phyloP scores from a whole-genome alignment of 208 protist species.

The Trypanosoma cruzi region DNA sequence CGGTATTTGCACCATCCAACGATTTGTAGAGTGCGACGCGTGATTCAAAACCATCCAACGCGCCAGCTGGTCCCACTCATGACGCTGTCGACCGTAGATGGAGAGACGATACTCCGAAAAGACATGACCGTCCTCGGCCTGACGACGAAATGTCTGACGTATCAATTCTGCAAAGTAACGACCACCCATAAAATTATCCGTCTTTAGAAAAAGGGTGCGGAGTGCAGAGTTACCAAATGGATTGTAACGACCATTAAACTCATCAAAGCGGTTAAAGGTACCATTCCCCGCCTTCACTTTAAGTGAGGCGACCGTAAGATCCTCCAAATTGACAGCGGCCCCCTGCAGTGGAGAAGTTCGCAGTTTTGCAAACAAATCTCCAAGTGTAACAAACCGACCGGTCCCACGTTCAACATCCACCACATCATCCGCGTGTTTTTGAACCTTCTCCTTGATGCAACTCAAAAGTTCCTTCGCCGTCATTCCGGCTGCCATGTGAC shows the following conservation, averaged over 20 bases:
- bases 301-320: constrained; percentile 73
- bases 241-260: constrained; percentile 89
- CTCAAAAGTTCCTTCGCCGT: constrained; percentile 71
- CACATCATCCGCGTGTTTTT: constrained; percentile 63
- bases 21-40: constrained; percentile 92
- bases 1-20: constrained; percentile 97
- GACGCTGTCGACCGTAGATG: constrained; percentile 64
- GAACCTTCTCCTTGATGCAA: constrained; percentile 74
- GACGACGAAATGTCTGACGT: constrained; percentile 44
- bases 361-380: constrained; percentile 32
- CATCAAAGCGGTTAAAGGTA: constrained; percentile 91
- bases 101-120: constrained; percentile 90
- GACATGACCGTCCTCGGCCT: constrained; percentile 50
- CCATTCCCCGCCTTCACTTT: constrained; percentile 80
- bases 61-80: constrained; percentile 79
- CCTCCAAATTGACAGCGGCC: constrained; percentile 30
- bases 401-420: constrained; percentile 45
- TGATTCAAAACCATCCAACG: constrained; percentile 86
- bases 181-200: constrained; percentile 89
- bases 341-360: constrained; percentile 6
- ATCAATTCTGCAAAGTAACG: constrained; percentile 92
- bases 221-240: constrained; percentile 66
- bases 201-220: constrained; percentile 83
- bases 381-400: constrained; percentile 27
- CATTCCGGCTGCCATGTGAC: constrained; percentile 77